Evolutionary conservation across 495 filamentous ascomycete genomes (phyloP).

Genomic region (Lophiostoma macrostomum): DNA sequence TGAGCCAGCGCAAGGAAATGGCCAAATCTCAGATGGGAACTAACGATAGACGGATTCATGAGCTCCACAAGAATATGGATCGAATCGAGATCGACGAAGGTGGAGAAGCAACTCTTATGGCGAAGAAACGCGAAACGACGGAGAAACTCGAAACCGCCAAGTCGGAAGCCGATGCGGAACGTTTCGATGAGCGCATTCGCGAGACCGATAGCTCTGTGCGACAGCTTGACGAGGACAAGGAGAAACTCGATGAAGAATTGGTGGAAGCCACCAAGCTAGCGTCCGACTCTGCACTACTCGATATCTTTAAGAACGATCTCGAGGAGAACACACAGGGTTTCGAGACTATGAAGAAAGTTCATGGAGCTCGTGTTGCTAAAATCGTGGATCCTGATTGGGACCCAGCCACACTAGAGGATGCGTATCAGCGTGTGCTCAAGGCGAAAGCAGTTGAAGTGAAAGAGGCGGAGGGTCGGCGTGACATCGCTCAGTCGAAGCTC

Average conservation of each 20-base stretch:
- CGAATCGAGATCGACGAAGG: conserved; percentile 80
- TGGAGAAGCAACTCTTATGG: conserved; percentile 67
- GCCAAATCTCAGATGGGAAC: conserved; percentile 64
- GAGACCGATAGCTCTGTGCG: conserved; percentile 60
- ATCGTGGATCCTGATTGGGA: conserved; percentile 65
- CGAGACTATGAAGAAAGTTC: conserved; percentile 70
- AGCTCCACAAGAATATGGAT: conserved; percentile 63
- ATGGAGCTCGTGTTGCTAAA: conserved; percentile 63
- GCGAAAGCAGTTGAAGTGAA: conserved; percentile 50
- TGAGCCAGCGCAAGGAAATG: conserved; percentile 66
- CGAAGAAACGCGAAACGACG: conserved; percentile 66
- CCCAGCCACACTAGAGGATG: conserved; percentile 63
- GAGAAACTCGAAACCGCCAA: conserved; percentile 59
- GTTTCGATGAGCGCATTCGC: conserved; percentile 67
- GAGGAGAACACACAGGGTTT: conserved; percentile 67
- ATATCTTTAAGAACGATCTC: conserved; percentile 71
- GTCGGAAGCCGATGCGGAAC: conserved; percentile 54
- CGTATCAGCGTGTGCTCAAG: conserved; percentile 65
- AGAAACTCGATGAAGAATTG: conserved; percentile 69
- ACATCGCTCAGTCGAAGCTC: conserved; percentile 66
- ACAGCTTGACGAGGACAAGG: conserved; percentile 63
- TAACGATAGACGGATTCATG: conserved; percentile 63
- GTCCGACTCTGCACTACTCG: conserved; percentile 72
- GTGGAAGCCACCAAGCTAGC: conserved; percentile 75
- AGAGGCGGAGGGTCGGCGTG: conserved; percentile 65